Percentiles rank a stretch among this genome's conserved stretches.
phyloP scores from a whole-genome alignment of 306 rosid species.

The Elaeagnus macrophylla region DNA sequence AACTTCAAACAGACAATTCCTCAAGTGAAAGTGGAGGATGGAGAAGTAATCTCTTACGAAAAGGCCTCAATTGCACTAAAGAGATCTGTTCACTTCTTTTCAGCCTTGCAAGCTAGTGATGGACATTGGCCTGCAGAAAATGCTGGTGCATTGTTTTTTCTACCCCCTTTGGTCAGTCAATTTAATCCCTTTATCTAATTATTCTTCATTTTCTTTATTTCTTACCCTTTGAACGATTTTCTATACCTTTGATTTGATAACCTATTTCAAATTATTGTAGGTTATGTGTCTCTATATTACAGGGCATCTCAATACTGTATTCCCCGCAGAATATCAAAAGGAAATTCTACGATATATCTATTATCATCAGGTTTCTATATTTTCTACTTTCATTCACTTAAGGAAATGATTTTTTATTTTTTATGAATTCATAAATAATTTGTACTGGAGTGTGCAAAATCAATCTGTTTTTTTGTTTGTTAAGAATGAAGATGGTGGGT shows the following conservation, averaged over 20 bases:
- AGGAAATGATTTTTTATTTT: neutral
- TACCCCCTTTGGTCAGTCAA: constrained; percentile 8
- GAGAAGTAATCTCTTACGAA: constrained; percentile 4
- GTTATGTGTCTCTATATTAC: constrained; percentile 52
- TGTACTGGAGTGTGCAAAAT: neutral
- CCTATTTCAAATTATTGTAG: constrained; percentile 14
- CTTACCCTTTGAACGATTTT: too few species aligned
- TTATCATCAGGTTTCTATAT: constrained; percentile 41
- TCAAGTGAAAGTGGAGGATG: neutral
- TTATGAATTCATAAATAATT: neutral
- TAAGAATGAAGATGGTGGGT: constrained; percentile 79
- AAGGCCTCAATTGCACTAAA: constrained; percentile 1
- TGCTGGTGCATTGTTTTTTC: constrained; percentile 5
- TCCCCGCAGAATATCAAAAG: constrained; percentile 31
- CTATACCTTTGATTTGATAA: too few species aligned
- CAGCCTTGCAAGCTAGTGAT: constrained; percentile 13
- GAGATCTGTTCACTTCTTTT: neutral
- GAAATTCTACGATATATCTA: constrained; percentile 59
- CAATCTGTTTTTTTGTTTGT: too few species aligned
- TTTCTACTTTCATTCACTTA: too few species aligned
- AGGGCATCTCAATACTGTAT: constrained; percentile 39
- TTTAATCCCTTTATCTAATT: too few species aligned
- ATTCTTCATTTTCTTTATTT: too few species aligned
- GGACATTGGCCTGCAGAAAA: neutral
- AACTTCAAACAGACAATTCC: constrained; percentile 3